These are phyloP conservation scores for Mucor saturninus DNA, from an alignment of 371 early-diverging fungal genomes.

Conservation along the genomic window DNA sequence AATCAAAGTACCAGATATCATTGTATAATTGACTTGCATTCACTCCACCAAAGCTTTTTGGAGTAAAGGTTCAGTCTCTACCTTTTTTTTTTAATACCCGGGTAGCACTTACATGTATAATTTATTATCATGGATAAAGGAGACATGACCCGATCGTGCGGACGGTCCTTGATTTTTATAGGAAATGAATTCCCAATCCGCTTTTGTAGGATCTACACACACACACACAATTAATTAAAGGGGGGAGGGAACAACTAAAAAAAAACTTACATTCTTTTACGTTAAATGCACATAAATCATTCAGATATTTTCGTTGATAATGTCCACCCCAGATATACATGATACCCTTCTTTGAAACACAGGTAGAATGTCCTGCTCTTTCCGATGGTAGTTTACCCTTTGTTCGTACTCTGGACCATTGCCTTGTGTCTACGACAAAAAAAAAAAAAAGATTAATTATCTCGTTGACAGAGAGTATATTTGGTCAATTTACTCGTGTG, in stretches of 20 bases:
- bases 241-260: too few species aligned
- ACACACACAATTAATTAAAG: too few species aligned
- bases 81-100: not conserved
- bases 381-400: constrained; percentile 60
- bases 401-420: constrained; percentile 54
- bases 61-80: constrained; percentile 11
- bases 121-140: constrained; percentile 48
- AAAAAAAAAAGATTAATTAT: not conserved
- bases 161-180: constrained; percentile 48
- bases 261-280: constrained; percentile 54
- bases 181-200: constrained; percentile 49
- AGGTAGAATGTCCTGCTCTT: constrained; percentile 67
- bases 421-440: constrained; percentile 32
- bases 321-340: constrained; percentile 72
- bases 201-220: constrained; percentile 33
- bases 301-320: constrained; percentile 58
- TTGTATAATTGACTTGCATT: constrained; percentile 65
- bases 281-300: constrained; percentile 67
- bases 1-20: constrained; percentile 71
- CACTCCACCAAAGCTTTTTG: constrained; percentile 64
- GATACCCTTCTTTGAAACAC: constrained; percentile 55
- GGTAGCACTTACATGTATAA: constrained; percentile 50
- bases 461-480: not conserved
- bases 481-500: constrained; percentile 24
- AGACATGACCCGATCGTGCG: constrained; percentile 56